phyloP scores from a whole-genome alignment of 257 asterid genomes.

The Plantago major region DNA sequence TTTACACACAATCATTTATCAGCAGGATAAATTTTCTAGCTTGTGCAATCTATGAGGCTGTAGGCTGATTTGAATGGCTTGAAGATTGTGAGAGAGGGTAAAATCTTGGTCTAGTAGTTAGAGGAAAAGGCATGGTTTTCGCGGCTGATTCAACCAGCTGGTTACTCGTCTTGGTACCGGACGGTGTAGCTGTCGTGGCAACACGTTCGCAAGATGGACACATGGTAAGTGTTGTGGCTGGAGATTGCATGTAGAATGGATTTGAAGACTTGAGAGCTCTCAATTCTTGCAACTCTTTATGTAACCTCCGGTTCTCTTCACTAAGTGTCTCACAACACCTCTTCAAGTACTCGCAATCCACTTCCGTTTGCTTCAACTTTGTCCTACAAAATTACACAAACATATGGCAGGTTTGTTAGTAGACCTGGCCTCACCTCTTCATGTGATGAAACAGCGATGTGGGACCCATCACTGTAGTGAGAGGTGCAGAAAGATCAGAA shows the following conservation, averaged over 20 bases:
- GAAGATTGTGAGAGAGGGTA: constrained; percentile 43
- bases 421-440: too few relatives aligned
- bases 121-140: constrained; percentile 36
- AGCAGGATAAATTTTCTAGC: background rate
- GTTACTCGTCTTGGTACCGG: constrained; percentile 7
- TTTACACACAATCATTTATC: constrained; percentile 20
- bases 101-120: constrained; percentile 46
- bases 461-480: too few relatives aligned
- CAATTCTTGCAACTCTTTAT: constrained; percentile 68
- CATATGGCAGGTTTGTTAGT: too few relatives aligned
- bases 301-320: constrained; percentile 66
- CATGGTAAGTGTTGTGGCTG: constrained; percentile 87
- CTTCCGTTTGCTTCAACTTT: constrained; percentile 85
- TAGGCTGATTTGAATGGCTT: constrained; percentile 45
- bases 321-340: constrained; percentile 71
- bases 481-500: too few relatives aligned
- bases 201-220: constrained; percentile 90
- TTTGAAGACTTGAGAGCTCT: constrained; percentile 64
- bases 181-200: constrained; percentile 30
- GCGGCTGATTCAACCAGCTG: constrained; percentile 20
- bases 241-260: constrained; percentile 67
- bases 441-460: too few relatives aligned
- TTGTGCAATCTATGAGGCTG: constrained; percentile 33
- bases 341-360: constrained; percentile 81
- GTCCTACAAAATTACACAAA: constrained; percentile 39